Percentiles rank a stretch among this genome's conserved stretches.
Conservation (phyloP, 139 green algal genomes). For the Zygnema cylindricum region DNA sequence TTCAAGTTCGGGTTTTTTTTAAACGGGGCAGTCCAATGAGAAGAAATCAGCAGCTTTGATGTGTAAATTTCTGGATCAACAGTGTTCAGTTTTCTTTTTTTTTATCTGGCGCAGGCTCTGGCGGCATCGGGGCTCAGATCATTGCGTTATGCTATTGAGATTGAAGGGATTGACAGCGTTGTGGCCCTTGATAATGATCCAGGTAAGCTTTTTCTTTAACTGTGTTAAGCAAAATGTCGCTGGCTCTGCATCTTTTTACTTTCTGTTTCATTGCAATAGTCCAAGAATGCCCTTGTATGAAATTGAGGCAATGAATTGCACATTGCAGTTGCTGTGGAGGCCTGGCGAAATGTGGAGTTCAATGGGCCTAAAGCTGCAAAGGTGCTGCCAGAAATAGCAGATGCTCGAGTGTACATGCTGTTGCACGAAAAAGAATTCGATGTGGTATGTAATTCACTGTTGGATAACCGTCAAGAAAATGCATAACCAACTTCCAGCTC, state of each 20-base stretch:
- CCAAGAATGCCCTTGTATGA: no score
- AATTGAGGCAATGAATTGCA: not conserved
- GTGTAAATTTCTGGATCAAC: no score
- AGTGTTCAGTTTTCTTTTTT: no score
- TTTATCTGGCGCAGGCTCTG: constrained; percentile 86
- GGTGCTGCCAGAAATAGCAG: constrained; percentile 71
- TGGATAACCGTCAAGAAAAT: no score
- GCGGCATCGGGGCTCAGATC: constrained; percentile 90
- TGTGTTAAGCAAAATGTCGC: not conserved
- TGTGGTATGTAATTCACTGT: constrained; percentile 69
- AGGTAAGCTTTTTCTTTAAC: constrained; percentile 30
- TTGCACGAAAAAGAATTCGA: constrained; percentile 77
- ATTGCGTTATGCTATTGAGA: constrained; percentile 85
- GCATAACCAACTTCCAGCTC: no score
- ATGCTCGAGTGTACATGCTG: constrained; percentile 89
- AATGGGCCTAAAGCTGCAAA: constrained; percentile 69
- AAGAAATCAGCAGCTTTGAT: no score
- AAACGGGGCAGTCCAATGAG: no score
- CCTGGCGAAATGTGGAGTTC: constrained; percentile 85
- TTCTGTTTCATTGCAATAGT: no score
- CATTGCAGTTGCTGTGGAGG: constrained; percentile 61
- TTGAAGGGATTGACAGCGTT: constrained; percentile 78
- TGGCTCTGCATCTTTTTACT: constrained; percentile 6
- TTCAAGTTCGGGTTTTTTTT: no score
- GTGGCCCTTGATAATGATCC: constrained; percentile 62